Conservation (phyloP, 1,284 basidiomycete species). For the Cryptococcus sp. region DNA sequence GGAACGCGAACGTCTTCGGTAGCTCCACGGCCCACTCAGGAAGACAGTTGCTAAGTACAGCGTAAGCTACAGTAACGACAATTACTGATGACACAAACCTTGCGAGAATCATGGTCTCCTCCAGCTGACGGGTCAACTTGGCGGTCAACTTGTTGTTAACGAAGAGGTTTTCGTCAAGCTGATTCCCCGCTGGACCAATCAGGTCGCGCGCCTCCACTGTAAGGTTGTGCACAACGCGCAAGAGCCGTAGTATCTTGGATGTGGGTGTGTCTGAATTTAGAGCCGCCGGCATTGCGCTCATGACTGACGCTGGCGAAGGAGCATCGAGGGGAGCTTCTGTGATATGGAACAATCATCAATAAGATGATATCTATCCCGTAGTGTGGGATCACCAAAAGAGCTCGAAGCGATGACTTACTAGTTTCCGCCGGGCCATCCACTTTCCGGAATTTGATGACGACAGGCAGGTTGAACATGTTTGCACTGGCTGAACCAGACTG, state of each 20-base stretch:
- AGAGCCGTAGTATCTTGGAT: constrained; percentile 84
- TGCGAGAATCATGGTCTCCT: constrained; percentile 98
- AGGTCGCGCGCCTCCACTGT: constrained; percentile 58
- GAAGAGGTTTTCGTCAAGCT: constrained; percentile 74
- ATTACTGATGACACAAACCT: constrained; percentile 59
- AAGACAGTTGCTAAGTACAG: constrained; percentile 71
- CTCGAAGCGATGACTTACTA: constrained; percentile 11
- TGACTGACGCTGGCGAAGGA: constrained; percentile 42
- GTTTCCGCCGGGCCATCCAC: constrained; percentile 74
- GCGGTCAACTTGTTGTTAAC: constrained; percentile 98
- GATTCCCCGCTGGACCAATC: constrained; percentile 27
- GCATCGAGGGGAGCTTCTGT: constrained; percentile 32
- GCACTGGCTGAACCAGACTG: constrained; percentile 7
- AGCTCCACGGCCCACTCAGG: constrained; percentile 96
- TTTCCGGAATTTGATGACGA: constrained; percentile 83
- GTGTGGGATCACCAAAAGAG: no score
- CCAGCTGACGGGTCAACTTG: constrained; percentile 94
- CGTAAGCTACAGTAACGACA: constrained; percentile 1
- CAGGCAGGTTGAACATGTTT: constrained; percentile 18
- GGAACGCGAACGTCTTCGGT: constrained; percentile 92
- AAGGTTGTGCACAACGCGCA: constrained; percentile 82
- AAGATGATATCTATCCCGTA: no score
- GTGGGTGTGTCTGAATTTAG: constrained; percentile 77
- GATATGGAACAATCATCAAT: neutral
- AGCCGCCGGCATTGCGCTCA: constrained; percentile 61